Evolutionary conservation across 2,329 filamentous ascomycete species (phyloP), one percentile per base, ranked within the genome.

Genomic region (Fusarium agapanthi): DNA sequence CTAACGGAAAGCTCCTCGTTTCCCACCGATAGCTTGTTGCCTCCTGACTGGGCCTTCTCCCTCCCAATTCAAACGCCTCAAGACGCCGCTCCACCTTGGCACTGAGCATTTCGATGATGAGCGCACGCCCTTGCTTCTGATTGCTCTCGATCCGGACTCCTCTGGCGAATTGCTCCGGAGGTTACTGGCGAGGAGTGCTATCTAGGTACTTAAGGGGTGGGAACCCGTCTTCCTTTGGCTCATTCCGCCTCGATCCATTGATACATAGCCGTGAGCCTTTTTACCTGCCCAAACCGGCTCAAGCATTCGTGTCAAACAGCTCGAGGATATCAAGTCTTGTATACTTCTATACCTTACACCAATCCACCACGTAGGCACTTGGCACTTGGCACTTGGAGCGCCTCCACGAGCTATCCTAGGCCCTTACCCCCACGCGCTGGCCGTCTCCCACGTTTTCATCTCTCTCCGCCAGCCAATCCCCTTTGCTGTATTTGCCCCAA

Each of bases 391-490:
- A 76, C 65, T 65, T 75, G 35, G 51, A 67, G 61, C 73, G 67
- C 72, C 72, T 72, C 75, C 67, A 71, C 64, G 66, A 74, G 64
- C 68, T 64, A 78, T 76, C 74, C 75, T 43, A 62, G 74, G 61
- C 61, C 51, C 61, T 60, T 69, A 75, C 76, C 76, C 76, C 76
- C 76, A 78, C 76, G 76, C 74, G 40, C 66, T 65, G 58, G 65
- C 57, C 64, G 68, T 59, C 74, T 79, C 74, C 76, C 76, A 77
- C 75, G 72, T 67, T 69, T 70, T 54, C 58, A 72, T 48, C 50
- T 63, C 71, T 61, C 54, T 61, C 58, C 71, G 59, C 66, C 59
- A 76, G 73, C 78, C 78, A 80, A 80, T 80, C 78, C 77, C 68
- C 48, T 72, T 62, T 62, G 45, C 45, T 67, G 65, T 58, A 51